Base-by-base conservation (phyloP, 1,139 yeast species). In the Hansenula sp. region DNA sequence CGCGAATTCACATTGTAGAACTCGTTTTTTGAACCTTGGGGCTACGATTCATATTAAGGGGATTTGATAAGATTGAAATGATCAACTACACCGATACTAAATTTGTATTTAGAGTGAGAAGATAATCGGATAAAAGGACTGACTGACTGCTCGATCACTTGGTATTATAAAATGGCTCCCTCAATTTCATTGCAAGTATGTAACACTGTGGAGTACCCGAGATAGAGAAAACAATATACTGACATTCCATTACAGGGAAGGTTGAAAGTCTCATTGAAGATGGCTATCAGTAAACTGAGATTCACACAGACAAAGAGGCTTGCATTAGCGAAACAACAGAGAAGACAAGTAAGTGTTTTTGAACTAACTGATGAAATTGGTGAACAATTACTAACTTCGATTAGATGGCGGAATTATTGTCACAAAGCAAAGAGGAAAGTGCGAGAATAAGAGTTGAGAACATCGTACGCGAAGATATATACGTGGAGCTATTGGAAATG, bases 371-470 rank as follows among this genome's bases (percentile, higher is more conserved):
- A 19, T 13, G 21, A 21, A 13, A 27, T n/a, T n/a, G n/a, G n/a
- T n/a, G n/a, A n/a, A 21, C 33, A 38, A 28, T 12, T 12, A 10
- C 4, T 29, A n/a, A 29, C 31, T 25, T 27, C 11, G 10, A 25
- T 10, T 71, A 71, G 64, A 72, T 86, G 67, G 96, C 96, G 1
- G 90, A 84, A 42, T 67, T 89, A 21, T 67, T 90, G 43, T 69
- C 74, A 6, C 74, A 71, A 40, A 90, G 91, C 6, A 88, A 87
- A 59, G 93, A 88, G 52, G 82, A 84, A 44, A 86, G 91, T 57
- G 96, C 96, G 18, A 76, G 77, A 47, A 89, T 90, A 47, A 68
- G 96, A 42, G 95, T 89, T 3, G 96, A 90, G 55, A 86, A 87
- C 57, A 78, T 90, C 47, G 87, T 91, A 25, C 76, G 93, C 31